These are phyloP conservation scores for Grosmannia huntii DNA, from an alignment of 2,329 filamentous ascomycete species.

Conservation along the genomic window DNA sequence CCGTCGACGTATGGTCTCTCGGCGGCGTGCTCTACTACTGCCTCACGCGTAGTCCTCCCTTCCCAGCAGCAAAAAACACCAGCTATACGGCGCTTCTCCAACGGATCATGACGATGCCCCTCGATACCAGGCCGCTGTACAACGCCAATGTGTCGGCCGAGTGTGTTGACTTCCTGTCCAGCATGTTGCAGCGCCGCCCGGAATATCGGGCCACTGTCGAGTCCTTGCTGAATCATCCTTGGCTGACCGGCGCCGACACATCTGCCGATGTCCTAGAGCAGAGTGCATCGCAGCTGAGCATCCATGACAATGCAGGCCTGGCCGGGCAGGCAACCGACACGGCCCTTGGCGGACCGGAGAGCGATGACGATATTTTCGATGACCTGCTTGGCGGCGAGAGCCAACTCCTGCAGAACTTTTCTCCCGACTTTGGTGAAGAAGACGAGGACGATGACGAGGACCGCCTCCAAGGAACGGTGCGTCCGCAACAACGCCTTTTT, in stretches of 20 bases:
- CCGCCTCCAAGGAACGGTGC: slow-evolving; percentile 9
- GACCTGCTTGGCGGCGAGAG: slow-evolving; percentile 17
- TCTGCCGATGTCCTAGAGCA: slow-evolving; percentile 52
- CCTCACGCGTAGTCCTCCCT: slow-evolving; percentile 69
- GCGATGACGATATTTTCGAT: slow-evolving; percentile 17
- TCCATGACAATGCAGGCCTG: slow-evolving; percentile 23
- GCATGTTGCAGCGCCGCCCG: slow-evolving; percentile 76
- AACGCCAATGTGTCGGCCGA: slow-evolving; percentile 44
- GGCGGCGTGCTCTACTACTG: slow-evolving; percentile 84
- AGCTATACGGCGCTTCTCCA: slow-evolving; percentile 69
- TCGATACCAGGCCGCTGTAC: slow-evolving; percentile 54
- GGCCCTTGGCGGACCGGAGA: slow-evolving; percentile 9
- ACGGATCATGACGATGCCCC: slow-evolving; percentile 68
- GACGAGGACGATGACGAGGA: slow-evolving; percentile 9
- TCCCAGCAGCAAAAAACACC: slow-evolving; percentile 62
- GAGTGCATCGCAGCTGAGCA: slow-evolving; percentile 50
- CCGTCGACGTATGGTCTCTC: slow-evolving; percentile 93
- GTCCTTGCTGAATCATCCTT: slow-evolving; percentile 58
- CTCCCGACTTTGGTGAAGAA: slow-evolving; percentile 7
- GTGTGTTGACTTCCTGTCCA: slow-evolving; percentile 60
- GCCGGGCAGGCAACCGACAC: not conserved
- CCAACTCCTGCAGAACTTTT: slow-evolving; percentile 17
- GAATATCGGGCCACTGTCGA: slow-evolving; percentile 60
- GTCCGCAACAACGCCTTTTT: slow-evolving; percentile 29
- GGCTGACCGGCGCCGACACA: slow-evolving; percentile 42